Evolutionary conservation across 306 rosid genomes (phyloP).

Genomic region (Argentina anserina): DNA sequence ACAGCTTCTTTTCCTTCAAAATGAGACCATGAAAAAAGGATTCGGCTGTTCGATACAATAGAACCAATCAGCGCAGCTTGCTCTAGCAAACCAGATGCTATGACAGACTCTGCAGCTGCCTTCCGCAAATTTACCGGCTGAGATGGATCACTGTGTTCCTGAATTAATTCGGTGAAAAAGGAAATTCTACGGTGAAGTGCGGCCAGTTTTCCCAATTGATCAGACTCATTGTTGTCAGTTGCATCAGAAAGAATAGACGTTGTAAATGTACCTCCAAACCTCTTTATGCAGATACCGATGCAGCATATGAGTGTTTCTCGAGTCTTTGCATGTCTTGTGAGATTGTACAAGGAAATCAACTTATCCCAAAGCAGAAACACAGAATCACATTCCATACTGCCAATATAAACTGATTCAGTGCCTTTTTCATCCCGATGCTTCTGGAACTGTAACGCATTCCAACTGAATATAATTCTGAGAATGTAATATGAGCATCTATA

Average conservation of each 20-base stretch:
- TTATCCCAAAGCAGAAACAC: slow-evolving; percentile 73
- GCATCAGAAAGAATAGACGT: slow-evolving; percentile 38
- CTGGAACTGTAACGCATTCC: slow-evolving; percentile 75
- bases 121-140: slow-evolving; percentile 70
- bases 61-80: slow-evolving; percentile 58
- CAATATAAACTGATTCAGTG: slow-evolving; percentile 50
- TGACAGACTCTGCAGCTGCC: slow-evolving; percentile 72
- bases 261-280: slow-evolving; percentile 47
- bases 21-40: slow-evolving; percentile 30
- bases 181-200: slow-evolving; percentile 49
- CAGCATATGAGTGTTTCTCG: slow-evolving; percentile 66
- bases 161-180: slow-evolving; percentile 49
- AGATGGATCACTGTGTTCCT: slow-evolving; percentile 59
- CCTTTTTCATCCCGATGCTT: slow-evolving; percentile 34
- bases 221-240: slow-evolving; percentile 23
- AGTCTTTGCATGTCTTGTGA: slow-evolving; percentile 72
- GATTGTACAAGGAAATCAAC: slow-evolving; percentile 54
- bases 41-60: slow-evolving; percentile 29
- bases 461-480: slow-evolving; percentile 63
- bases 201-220: slow-evolving; percentile 31
- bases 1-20: slow-evolving; percentile 47
- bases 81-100: slow-evolving; percentile 86
- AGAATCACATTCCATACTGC: slow-evolving; percentile 61
- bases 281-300: slow-evolving; percentile 68
- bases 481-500: slow-evolving; percentile 66